Percentiles rank a stretch among this genome's conserved stretches.
phyloP scores from a whole-genome alignment of 2,329 filamentous ascomycete genomes.

The Sporothrix euskadiensis region DNA sequence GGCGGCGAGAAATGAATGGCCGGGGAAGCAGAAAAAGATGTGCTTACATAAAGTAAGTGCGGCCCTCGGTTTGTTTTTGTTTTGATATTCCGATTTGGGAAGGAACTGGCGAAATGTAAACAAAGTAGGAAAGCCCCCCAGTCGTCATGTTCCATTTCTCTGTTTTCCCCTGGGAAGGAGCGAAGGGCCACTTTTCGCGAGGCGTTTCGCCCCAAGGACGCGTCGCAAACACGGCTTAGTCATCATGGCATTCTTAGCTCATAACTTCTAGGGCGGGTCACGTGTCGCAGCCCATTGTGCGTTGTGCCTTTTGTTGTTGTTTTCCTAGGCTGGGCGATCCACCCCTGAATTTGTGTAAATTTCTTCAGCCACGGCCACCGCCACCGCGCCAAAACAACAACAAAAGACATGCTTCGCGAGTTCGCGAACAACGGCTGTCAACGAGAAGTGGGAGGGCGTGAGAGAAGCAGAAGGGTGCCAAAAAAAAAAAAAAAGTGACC shows the following conservation, averaged over 20 bases:
- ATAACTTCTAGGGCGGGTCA: neutral
- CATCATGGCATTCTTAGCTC: neutral
- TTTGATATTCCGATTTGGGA: slow-evolving; percentile 28
- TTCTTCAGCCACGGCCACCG: neutral
- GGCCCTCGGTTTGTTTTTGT: slow-evolving; percentile 25
- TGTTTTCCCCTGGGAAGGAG: neutral
- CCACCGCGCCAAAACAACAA: neutral
- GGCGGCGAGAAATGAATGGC: neutral
- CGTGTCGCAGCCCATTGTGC: neutral
- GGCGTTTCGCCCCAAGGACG: neutral
- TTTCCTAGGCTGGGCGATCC: neutral
- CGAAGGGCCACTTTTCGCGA: neutral
- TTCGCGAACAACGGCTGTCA: neutral
- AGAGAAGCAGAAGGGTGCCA: neutral
- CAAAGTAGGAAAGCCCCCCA: slow-evolving; percentile 24
- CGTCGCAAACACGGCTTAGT: slow-evolving; percentile 8
- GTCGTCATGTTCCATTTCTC: neutral
- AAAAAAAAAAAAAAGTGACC: neutral
- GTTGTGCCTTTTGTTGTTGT: neutral
- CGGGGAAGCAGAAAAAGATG: slow-evolving; percentile 12
- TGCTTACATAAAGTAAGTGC: slow-evolving; percentile 26
- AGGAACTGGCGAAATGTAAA: slow-evolving; percentile 31
- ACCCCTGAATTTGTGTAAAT: neutral
- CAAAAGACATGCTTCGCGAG: neutral
- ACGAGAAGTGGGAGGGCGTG: neutral